phyloP scores from a whole-genome alignment of 148 eudicot species.

The Arbutus unedo region DNA sequence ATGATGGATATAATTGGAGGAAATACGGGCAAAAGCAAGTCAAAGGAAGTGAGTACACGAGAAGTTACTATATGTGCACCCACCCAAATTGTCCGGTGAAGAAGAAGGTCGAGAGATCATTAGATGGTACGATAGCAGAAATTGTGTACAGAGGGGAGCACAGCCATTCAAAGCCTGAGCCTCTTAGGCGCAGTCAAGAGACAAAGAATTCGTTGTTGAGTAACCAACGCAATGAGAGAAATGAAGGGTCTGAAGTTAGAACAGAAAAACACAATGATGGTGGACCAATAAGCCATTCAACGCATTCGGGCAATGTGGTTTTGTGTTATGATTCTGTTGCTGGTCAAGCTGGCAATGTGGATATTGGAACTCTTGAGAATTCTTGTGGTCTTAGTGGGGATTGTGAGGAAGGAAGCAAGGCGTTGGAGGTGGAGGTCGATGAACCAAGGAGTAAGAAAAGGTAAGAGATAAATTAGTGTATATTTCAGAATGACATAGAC shows the following conservation, averaged over 20 bases:
- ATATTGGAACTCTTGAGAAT: constrained; percentile 21
- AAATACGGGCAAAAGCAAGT: constrained; percentile 98
- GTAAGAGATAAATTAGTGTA: constrained; percentile 28
- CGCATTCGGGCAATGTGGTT: constrained; percentile 22
- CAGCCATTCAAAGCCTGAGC: constrained; percentile 69
- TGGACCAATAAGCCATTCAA: constrained; percentile 19
- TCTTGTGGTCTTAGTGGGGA: constrained; percentile 42
- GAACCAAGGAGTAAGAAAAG: constrained; percentile 63
- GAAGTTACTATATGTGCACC: constrained; percentile 93
- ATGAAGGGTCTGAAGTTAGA: constrained; percentile 30
- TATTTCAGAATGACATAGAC: too few species aligned
- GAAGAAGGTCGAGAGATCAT: constrained; percentile 78
- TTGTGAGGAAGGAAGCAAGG: constrained; percentile 35
- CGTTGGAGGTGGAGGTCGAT: constrained; percentile 35
- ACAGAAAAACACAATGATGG: constrained; percentile 26
- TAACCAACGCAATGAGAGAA: constrained; percentile 24
- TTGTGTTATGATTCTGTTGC: constrained; percentile 19
- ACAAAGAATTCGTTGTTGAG: constrained; percentile 27
- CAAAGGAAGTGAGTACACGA: constrained; percentile 89
- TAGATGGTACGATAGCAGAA: constrained; percentile 76
- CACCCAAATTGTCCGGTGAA: constrained; percentile 72
- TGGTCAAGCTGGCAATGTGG: not conserved
- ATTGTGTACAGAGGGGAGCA: constrained; percentile 94
- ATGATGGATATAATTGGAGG: constrained; percentile 91
- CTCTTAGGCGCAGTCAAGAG: constrained; percentile 36